Conservation (phyloP, 139 green algal genomes). For the Chloropicon primus region DNA sequence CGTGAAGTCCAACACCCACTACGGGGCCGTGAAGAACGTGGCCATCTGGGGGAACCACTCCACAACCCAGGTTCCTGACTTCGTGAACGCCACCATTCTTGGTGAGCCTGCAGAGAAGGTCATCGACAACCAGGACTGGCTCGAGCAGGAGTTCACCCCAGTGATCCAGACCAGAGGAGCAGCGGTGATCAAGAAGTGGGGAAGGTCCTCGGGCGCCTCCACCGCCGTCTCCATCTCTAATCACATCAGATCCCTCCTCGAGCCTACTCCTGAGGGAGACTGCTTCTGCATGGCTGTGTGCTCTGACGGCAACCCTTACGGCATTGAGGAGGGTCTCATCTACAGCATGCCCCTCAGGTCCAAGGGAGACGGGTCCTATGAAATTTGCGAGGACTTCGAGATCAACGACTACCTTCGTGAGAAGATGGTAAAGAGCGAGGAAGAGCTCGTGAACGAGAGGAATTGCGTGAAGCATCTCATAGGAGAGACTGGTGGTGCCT, state of each 20-base stretch:
- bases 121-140: slow-evolving; percentile 44
- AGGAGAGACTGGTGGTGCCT: slow-evolving; percentile 28
- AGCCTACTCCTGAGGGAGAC: slow-evolving; percentile 64
- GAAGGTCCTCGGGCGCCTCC: slow-evolving; percentile 67
- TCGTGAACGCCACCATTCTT: slow-evolving; percentile 78
- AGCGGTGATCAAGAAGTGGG: slow-evolving; percentile 91
- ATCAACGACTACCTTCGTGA: slow-evolving; percentile 1
- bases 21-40: slow-evolving; percentile 65
- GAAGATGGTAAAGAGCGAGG: slow-evolving; percentile 28
- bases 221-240: slow-evolving; percentile 83
- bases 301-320: slow-evolving; percentile 83
- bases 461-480: slow-evolving; percentile 73
- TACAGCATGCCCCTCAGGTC: slow-evolving; percentile 77
- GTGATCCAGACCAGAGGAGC: slow-evolving; percentile 66
- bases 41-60: slow-evolving; percentile 91
- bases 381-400: not conserved
- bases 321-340: slow-evolving; percentile 65
- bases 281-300: slow-evolving; percentile 73
- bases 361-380: slow-evolving; percentile 11
- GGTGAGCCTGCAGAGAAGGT: slow-evolving; percentile 56
- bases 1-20: slow-evolving; percentile 73
- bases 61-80: slow-evolving; percentile 85
- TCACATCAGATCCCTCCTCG: slow-evolving; percentile 59
- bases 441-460: slow-evolving; percentile 73
- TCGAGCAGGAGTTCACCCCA: slow-evolving; percentile 78